Percentiles rank a stretch among this genome's conserved stretches.
These are phyloP conservation scores for Penicillium fuscoglaucum DNA, from an alignment of 2,329 filamentous ascomycete genomes.

Conservation along the genomic window DNA sequence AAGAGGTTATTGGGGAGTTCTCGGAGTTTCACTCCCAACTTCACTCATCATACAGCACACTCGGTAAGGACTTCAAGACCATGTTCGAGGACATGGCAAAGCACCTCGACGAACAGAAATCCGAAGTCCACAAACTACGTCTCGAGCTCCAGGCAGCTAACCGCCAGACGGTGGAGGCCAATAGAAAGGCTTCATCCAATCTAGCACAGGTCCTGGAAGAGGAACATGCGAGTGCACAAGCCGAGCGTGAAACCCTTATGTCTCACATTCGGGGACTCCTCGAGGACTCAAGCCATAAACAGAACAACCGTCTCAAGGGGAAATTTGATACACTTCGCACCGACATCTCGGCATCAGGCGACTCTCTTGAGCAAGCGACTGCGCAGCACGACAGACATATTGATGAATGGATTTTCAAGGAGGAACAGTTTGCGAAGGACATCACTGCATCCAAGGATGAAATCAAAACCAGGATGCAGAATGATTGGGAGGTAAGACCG, in stretches of 20 bases:
- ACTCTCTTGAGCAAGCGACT: constrained; percentile 65
- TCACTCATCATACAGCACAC: constrained; percentile 76
- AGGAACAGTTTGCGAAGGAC: constrained; percentile 67
- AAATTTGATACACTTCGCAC: constrained; percentile 64
- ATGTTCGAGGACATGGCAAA: constrained; percentile 79
- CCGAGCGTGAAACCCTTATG: constrained; percentile 73
- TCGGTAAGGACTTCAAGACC: constrained; percentile 82
- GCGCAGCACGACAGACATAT: constrained; percentile 69
- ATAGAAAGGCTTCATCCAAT: constrained; percentile 63
- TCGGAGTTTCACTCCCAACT: constrained; percentile 79
- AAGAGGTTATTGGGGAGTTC: constrained; percentile 83
- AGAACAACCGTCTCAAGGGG: constrained; percentile 68
- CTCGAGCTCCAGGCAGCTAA: constrained; percentile 71
- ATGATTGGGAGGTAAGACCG: constrained; percentile 73
- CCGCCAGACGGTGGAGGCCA: constrained; percentile 66
- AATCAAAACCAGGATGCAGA: constrained; percentile 78
- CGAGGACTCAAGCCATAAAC: constrained; percentile 69
- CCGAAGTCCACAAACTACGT: constrained; percentile 71
- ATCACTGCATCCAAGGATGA: constrained; percentile 72
- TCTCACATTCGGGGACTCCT: constrained; percentile 76
- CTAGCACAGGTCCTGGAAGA: constrained; percentile 72
- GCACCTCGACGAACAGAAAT: constrained; percentile 73
- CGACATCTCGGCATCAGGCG: constrained; percentile 64
- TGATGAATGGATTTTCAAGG: constrained; percentile 70
- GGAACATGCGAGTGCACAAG: constrained; percentile 70